These are phyloP conservation scores for Ceratocystis huliohia DNA, from an alignment of 2,329 filamentous ascomycete genomes.

Conservation along the genomic window DNA sequence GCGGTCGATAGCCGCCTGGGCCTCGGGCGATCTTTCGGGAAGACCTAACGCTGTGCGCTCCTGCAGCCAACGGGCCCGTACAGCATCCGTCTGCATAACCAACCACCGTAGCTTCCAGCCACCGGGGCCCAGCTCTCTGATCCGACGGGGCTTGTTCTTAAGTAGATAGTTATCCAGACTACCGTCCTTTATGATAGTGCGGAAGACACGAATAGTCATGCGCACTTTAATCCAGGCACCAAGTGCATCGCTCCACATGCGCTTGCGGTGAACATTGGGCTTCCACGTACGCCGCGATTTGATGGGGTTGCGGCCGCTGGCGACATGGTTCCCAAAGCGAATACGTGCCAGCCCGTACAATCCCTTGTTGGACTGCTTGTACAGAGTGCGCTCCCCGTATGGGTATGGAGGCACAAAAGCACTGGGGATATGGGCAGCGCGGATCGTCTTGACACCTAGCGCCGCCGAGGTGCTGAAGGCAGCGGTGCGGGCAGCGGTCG, in stretches of 20 bases:
- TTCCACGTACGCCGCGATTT: constrained; percentile 64
- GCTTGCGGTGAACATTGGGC: constrained; percentile 59
- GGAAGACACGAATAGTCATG: constrained; percentile 56
- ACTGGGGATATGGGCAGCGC: constrained; percentile 34
- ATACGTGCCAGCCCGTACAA: constrained; percentile 60
- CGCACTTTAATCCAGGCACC: constrained; percentile 52
- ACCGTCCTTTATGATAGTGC: constrained; percentile 64
- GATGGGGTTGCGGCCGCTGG: constrained; percentile 52
- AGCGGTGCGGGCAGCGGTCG: neutral
- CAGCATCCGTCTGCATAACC: constrained; percentile 61
- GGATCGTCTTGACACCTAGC: constrained; percentile 32
- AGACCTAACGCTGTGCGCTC: constrained; percentile 57
- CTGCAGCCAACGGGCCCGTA: constrained; percentile 52
- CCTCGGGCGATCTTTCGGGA: constrained; percentile 29
- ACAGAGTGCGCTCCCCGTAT: constrained; percentile 54
- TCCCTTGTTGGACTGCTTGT: constrained; percentile 68
- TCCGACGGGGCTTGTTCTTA: constrained; percentile 60
- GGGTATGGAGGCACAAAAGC: constrained; percentile 55
- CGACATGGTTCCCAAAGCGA: constrained; percentile 68
- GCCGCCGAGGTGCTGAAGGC: constrained; percentile 31
- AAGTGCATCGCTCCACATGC: constrained; percentile 52
- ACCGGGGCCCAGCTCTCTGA: constrained; percentile 76
- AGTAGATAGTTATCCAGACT: constrained; percentile 87
- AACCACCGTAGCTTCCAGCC: constrained; percentile 87
- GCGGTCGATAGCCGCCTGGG: constrained; percentile 26